These are phyloP conservation scores for Blechomonas ayalai DNA, from an alignment of 208 protist species.

Conservation along the genomic window DNA sequence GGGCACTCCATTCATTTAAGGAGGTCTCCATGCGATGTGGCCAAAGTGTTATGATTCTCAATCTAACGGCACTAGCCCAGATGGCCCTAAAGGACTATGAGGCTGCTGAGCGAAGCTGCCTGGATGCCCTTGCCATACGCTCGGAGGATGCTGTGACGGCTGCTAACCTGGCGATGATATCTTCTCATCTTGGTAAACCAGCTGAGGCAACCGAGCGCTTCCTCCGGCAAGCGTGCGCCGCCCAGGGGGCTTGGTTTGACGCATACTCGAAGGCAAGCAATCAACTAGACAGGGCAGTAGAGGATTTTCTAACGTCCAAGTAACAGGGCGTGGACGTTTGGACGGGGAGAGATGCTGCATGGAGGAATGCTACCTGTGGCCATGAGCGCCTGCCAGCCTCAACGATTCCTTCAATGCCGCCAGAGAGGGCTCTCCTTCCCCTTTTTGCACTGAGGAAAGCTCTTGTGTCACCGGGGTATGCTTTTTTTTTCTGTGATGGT, in stretches of 20 bases:
- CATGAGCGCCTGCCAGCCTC: too few relatives aligned
- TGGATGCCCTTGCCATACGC: slow-evolving; percentile 60
- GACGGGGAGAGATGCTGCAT: not conserved
- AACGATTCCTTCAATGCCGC: too few relatives aligned
- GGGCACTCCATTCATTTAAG: slow-evolving; percentile 64
- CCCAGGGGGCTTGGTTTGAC: slow-evolving; percentile 29
- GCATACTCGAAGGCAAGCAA: slow-evolving; percentile 17
- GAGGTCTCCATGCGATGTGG: slow-evolving; percentile 68
- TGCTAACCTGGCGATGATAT: slow-evolving; percentile 69
- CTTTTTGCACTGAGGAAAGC: too few relatives aligned
- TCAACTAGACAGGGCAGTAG: slow-evolving; percentile 43
- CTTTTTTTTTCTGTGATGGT: slow-evolving; percentile 2
- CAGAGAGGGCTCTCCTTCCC: too few relatives aligned
- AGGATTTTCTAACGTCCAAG: slow-evolving; percentile 13
- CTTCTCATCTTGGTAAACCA: slow-evolving; percentile 36
- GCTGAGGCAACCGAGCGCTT: slow-evolving; percentile 48
- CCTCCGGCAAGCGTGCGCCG: slow-evolving; percentile 30
- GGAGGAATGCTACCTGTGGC: too few relatives aligned
- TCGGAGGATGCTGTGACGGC: slow-evolving; percentile 68
- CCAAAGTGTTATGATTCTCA: slow-evolving; percentile 58
- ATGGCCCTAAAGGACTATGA: slow-evolving; percentile 58
- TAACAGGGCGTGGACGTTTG: not conserved
- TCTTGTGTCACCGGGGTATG: too few relatives aligned
- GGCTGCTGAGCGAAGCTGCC: slow-evolving; percentile 58
- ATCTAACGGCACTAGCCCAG: slow-evolving; percentile 66